phyloP scores from a whole-genome alignment of 495 filamentous ascomycete genomes.

The Penicillium daleae region DNA sequence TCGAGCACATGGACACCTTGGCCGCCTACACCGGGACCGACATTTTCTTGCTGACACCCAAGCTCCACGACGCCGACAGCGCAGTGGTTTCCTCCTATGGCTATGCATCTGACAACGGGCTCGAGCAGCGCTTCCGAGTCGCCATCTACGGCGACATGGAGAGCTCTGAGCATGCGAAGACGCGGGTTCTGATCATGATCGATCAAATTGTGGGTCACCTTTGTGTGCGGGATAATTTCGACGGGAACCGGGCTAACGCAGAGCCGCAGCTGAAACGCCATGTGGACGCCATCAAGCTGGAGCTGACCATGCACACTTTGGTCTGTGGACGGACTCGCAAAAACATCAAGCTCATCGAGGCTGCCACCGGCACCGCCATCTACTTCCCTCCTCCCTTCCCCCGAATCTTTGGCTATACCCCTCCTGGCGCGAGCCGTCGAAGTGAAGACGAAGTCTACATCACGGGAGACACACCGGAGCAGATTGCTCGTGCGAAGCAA shows the following conservation, averaged over 20 bases:
- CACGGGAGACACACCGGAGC: constrained; percentile 79
- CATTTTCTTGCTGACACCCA: constrained; percentile 90
- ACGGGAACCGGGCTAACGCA: constrained; percentile 34
- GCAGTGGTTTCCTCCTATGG: constrained; percentile 62
- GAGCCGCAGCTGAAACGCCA: constrained; percentile 74
- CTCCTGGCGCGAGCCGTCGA: constrained; percentile 74
- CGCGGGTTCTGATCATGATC: constrained; percentile 92
- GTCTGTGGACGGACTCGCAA: constrained; percentile 90
- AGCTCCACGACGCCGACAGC: constrained; percentile 58
- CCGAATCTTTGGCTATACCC: constrained; percentile 83
- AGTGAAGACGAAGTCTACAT: constrained; percentile 91
- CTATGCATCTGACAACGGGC: constrained; percentile 63
- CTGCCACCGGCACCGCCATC: constrained; percentile 89
- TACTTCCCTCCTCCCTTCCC: constrained; percentile 97
- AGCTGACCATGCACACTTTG: constrained; percentile 84
- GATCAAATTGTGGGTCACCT: constrained; percentile 83
- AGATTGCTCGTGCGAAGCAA: constrained; percentile 83
- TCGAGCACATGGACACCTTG: constrained; percentile 83
- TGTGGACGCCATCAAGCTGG: constrained; percentile 80
- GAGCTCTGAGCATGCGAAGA: constrained; percentile 96
- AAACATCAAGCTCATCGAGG: constrained; percentile 97
- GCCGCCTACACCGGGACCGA: constrained; percentile 89
- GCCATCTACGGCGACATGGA: constrained; percentile 95
- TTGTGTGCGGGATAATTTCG: constrained; percentile 2
- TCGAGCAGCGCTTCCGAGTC: constrained; percentile 84